Percentiles rank a stretch among this genome's conserved stretches.
Conservation (phyloP, 805 yeast species). For the Candida mattraensis region DNA sequence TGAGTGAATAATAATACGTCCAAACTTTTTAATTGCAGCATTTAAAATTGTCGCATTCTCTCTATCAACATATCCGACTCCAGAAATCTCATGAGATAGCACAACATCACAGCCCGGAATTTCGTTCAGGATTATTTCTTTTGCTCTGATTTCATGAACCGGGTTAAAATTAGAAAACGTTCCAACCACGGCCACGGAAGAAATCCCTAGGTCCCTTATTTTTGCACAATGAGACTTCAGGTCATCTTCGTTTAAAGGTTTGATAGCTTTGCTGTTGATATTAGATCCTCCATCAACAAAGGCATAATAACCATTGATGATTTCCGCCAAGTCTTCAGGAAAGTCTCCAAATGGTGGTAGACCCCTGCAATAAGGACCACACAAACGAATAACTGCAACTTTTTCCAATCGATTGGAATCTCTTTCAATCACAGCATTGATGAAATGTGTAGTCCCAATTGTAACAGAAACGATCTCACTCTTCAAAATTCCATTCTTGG, state of each 20-base stretch:
- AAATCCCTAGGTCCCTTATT: constrained; percentile 2
- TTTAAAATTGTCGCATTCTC: constrained; percentile 9
- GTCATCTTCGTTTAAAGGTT: constrained; percentile 4
- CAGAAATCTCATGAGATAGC: constrained; percentile 6
- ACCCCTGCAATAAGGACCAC: constrained; percentile 8
- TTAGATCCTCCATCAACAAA: constrained; percentile 7
- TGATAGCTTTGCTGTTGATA: constrained; percentile 5
- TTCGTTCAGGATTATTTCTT: constrained; percentile 4
- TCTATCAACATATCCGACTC: constrained; percentile 7
- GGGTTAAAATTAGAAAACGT: constrained; percentile 6
- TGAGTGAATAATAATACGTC: constrained; percentile 5
- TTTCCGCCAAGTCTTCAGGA: constrained; percentile 6
- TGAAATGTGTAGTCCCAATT: constrained; percentile 10
- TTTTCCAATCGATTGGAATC: constrained; percentile 8
- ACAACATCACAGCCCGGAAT: constrained; percentile 8
- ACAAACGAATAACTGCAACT: constrained; percentile 7
- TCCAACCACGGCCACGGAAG: constrained; percentile 7
- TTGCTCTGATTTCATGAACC: constrained; percentile 4
- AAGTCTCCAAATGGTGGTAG: constrained; percentile 9
- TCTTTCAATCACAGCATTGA: constrained; percentile 9
- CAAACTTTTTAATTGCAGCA: constrained; percentile 8
- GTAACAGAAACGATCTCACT: constrained; percentile 8
- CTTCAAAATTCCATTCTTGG: constrained; percentile 1
- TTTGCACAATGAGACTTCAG: constrained; percentile 3
- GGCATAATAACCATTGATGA: constrained; percentile 8